Percentiles rank a stretch among this genome's conserved stretches.
phyloP scores from a whole-genome alignment of 169 alveolate genomes.

The Plasmodium coatneyi region DNA sequence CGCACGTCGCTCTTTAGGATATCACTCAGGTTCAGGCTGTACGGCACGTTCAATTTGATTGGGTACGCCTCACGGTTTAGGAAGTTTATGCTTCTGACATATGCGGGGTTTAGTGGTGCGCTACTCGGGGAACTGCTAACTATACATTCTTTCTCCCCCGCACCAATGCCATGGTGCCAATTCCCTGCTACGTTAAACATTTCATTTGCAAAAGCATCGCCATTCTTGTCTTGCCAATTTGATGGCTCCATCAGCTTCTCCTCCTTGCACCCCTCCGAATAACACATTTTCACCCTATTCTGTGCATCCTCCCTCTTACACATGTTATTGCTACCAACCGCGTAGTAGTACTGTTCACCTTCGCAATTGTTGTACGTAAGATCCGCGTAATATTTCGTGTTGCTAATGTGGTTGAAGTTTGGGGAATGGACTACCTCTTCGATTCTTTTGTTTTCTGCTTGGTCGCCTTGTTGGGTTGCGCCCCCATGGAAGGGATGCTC shows the following conservation, averaged over 20 bases:
- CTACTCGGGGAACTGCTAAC: not conserved
- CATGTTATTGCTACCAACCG: not conserved
- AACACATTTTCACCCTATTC: not conserved
- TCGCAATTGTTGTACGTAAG: not conserved
- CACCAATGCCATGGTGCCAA: not conserved
- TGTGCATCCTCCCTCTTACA: not conserved
- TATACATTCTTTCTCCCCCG: not conserved
- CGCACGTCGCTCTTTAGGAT: slow-evolving; percentile 13
- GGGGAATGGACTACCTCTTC: not conserved
- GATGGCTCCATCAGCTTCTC: not conserved
- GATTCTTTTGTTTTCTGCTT: not conserved
- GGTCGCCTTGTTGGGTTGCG: not conserved
- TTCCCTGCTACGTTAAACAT: not conserved
- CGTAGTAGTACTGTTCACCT: not conserved
- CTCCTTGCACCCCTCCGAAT: not conserved
- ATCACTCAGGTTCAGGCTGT: slow-evolving; percentile 34
- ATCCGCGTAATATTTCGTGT: not conserved
- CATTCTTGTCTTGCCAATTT: not conserved
- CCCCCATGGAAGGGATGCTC: not conserved
- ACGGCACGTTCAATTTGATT: not conserved
- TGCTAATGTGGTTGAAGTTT: not conserved
- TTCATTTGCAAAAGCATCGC: not conserved
- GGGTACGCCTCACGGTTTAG: slow-evolving; percentile 26
- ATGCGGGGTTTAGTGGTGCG: not conserved
- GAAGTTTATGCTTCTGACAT: slow-evolving; percentile 17